Evolutionary conservation across 169 alveolate genomes (phyloP), one percentile per base, ranked within the genome.

Genomic region (Theileria parva): DNA sequence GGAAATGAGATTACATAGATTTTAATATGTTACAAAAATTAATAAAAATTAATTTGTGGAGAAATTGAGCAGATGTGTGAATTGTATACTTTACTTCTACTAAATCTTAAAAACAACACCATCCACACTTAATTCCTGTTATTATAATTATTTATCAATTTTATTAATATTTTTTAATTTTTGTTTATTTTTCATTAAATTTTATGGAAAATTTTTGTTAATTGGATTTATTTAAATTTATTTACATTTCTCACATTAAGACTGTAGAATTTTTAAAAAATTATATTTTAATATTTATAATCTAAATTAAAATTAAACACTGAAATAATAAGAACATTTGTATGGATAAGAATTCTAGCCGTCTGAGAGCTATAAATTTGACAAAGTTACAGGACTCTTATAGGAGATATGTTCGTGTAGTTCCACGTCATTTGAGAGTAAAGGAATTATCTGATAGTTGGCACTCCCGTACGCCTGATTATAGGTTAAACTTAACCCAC

Each of bases 391-490:
- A 87, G 37, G 74, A 78, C 48, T 77, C 92, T 1, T 91, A 91
- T 74, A 88, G 87, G 69, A 69, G 85, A 27, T 91, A 91, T 59
- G 28, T 80, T 21, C 80, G 37, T 21, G 88, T 90, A 27, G 87
- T 91, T 23, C 93, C 93, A 27, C 83, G 83, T 19, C 86, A 86
- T 7, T 66, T 77, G 63, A 80, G 94, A n/a, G 66, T 72, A 19
- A 13, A 44, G 15, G 69, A 67, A 39, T 53, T 87, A 60, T 80
- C 85, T 61, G 77, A 87, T 37, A 80, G 77, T 44, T 87, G 92
- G 92, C 93, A 87, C 70, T 89, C 91, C 0, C 88, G 76, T 65
- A 91, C 95, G 6, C 95, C 95, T 11, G 81, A 89, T 60, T 65
- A 81, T 68, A 74, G 85, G 37, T 73, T 77, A 64, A 57, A 81